These are phyloP conservation scores for Zymoseptoria ardabiliae DNA, from an alignment of 2,329 filamentous ascomycete genomes.

Conservation along the genomic window DNA sequence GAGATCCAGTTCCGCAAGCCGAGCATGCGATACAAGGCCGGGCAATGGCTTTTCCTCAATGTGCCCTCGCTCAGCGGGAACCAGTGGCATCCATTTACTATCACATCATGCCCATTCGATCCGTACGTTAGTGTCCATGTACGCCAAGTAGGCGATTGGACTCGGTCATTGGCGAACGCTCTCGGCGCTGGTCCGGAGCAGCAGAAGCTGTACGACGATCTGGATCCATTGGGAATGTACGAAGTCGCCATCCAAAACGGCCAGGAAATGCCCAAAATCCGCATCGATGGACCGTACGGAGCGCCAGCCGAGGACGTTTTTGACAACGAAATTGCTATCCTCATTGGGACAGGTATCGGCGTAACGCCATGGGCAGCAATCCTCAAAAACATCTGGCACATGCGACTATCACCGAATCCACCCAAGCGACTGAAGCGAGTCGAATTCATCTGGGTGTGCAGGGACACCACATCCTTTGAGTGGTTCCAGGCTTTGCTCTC, in stretches of 20 bases:
- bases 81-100: slow-evolving; percentile 99
- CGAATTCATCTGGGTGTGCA: slow-evolving; percentile 99
- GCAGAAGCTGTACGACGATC: slow-evolving; percentile 78
- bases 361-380: slow-evolving; percentile 83
- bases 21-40: slow-evolving; percentile 95
- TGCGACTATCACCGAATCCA: slow-evolving; percentile 82
- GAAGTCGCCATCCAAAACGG: slow-evolving; percentile 92
- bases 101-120: slow-evolving; percentile 95
- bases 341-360: slow-evolving; percentile 80
- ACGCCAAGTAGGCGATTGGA: slow-evolving; percentile 95
- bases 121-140: slow-evolving; percentile 92
- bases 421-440: slow-evolving; percentile 84
- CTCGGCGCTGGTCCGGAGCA: slow-evolving; percentile 87
- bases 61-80: slow-evolving; percentile 78
- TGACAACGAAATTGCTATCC: slow-evolving; percentile 78
- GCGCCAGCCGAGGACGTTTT: slow-evolving; percentile 97
- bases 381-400: slow-evolving; percentile 96
- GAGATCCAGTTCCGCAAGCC: slow-evolving; percentile 97
- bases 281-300: slow-evolving; percentile 92
- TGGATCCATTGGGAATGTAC: slow-evolving; percentile 95
- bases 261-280: slow-evolving; percentile 80
- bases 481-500: slow-evolving; percentile 96
- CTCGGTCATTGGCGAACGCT: slow-evolving; percentile 83
- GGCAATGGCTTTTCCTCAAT: slow-evolving; percentile 96
- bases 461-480: slow-evolving; percentile 90